Base-by-base conservation (phyloP, 371 early-diverging fungal species). In the Blakeslea trispora region DNA sequence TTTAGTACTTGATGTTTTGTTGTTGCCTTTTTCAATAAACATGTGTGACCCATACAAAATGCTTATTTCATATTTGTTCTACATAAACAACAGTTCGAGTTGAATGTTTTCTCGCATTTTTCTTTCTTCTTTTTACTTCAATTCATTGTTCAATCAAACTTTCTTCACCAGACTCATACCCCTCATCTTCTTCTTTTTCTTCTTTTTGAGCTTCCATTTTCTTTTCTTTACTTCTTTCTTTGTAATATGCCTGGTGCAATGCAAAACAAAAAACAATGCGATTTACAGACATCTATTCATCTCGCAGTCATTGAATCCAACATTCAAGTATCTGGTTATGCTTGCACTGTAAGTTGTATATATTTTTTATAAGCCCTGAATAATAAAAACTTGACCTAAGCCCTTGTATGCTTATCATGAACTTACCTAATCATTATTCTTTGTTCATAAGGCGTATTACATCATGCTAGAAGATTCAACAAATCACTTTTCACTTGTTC, bases 371-470 rank as follows among this genome's bases (percentile, higher is more conserved):
- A n/a, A n/a, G n/a, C n/a, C n/a, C n/a, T n/a, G n/a, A n/a, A n/a
- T n/a, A n/a, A n/a, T n/a, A n/a, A 32, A 32, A 32, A 32, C 5
- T 6, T 6, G 10, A 32, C 5, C 32, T 37, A 37, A 37, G 37
- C 37, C 37, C 37, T 37, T 37, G 3, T 14, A 6, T 37, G 3
- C 2, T 37, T 28, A 28, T 7, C 7, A 28, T 5, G 28, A n/a
- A n/a, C n/a, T n/a, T n/a, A n/a, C 28, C 28, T 5, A 28, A 28
- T 28, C 5, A 7, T n/a, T 0, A 43, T 13, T 5, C 31, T 8
- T 15, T 17, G 11, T 63, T n/a, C n/a, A n/a, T n/a, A n/a, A 84
- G 85, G 78, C 81, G 0, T 84, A 79, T 56, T 79, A 75, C 50
- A 71, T 84, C 21, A 75, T 82, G 31, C 63, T 81, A 3, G 83